Evolutionary conservation across 2,329 filamentous ascomycete genomes (phyloP).

Genomic region (Eutypa lata): DNA sequence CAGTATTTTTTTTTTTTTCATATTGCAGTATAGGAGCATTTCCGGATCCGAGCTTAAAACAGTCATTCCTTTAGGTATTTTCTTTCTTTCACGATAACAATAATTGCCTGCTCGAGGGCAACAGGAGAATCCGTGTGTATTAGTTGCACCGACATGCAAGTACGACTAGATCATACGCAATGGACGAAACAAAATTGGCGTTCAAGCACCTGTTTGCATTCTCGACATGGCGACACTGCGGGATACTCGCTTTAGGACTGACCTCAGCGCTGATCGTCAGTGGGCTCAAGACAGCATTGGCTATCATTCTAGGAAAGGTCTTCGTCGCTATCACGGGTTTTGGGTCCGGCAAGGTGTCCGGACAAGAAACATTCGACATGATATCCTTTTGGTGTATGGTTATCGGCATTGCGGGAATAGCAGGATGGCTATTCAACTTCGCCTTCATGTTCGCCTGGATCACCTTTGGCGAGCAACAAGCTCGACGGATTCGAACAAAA

Average conservation of each 20-base stretch:
- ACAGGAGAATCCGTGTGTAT: too few species aligned
- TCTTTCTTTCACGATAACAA: too few species aligned
- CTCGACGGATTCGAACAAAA: slow-evolving; percentile 57
- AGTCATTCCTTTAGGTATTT: too few species aligned
- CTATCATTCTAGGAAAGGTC: slow-evolving; percentile 70
- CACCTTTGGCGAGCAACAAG: slow-evolving; percentile 77
- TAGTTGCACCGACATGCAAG: too few species aligned
- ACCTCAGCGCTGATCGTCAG: slow-evolving; percentile 57
- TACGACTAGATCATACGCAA: too few species aligned
- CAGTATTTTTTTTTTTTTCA: too few species aligned
- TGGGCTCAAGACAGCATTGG: slow-evolving; percentile 60
- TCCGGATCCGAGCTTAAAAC: too few species aligned
- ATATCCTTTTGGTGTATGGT: slow-evolving; percentile 61
- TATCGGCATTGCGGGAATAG: slow-evolving; percentile 60
- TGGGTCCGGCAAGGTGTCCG: slow-evolving; percentile 51
- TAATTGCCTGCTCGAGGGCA: too few species aligned
- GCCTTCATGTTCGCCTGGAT: slow-evolving; percentile 70
- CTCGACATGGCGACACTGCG: slow-evolving; percentile 58
- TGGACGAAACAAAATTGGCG: not conserved
- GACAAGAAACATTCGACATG: slow-evolving; percentile 48
- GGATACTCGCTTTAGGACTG: slow-evolving; percentile 52
- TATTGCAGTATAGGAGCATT: too few species aligned
- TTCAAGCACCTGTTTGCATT: slow-evolving; percentile 64
- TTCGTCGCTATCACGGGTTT: slow-evolving; percentile 70
- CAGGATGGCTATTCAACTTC: slow-evolving; percentile 65